Percentiles rank a stretch among this genome's conserved stretches.
phyloP scores from a whole-genome alignment of 345 rosid genomes.

The Streptanthus diversifolius region DNA sequence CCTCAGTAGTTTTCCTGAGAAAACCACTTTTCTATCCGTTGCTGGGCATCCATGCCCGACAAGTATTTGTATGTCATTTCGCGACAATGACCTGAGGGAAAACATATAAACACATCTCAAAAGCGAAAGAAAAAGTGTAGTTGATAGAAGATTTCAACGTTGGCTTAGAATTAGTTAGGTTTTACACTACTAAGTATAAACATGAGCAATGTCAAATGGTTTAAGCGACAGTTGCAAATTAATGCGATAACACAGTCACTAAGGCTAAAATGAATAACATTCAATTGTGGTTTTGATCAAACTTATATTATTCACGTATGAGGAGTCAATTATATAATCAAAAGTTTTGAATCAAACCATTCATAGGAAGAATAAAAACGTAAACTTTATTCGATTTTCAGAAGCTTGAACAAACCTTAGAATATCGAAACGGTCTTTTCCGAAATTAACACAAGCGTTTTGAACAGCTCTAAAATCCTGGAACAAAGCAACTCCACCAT shows the following conservation, averaged over 20 bases:
- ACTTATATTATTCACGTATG: too few relatives aligned
- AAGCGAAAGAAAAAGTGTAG: not conserved
- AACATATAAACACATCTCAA: constrained; percentile 26
- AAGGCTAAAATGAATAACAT: not conserved
- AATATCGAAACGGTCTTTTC: constrained; percentile 95
- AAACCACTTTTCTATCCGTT: constrained; percentile 77
- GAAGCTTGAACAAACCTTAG: constrained; percentile 54
- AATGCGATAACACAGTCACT: not conserved
- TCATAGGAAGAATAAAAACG: not conserved
- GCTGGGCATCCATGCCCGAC: constrained; percentile 95
- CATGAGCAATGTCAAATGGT: not conserved
- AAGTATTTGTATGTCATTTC: constrained; percentile 77
- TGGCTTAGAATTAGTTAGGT: too few relatives aligned
- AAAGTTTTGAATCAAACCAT: too few relatives aligned
- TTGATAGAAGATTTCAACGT: too few relatives aligned
- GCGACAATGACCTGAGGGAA: constrained; percentile 63
- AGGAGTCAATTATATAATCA: too few relatives aligned
- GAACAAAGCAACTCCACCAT: constrained; percentile 48
- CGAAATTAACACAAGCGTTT: constrained; percentile 80
- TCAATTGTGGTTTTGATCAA: not conserved
- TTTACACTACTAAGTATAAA: too few relatives aligned
- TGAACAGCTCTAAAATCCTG: constrained; percentile 74
- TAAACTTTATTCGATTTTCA: not conserved
- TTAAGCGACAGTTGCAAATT: not conserved
- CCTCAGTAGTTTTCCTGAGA: constrained; percentile 81